phyloP scores from a whole-genome alignment of 108 stramenopile genomes.

The Cyclotella sp. region DNA sequence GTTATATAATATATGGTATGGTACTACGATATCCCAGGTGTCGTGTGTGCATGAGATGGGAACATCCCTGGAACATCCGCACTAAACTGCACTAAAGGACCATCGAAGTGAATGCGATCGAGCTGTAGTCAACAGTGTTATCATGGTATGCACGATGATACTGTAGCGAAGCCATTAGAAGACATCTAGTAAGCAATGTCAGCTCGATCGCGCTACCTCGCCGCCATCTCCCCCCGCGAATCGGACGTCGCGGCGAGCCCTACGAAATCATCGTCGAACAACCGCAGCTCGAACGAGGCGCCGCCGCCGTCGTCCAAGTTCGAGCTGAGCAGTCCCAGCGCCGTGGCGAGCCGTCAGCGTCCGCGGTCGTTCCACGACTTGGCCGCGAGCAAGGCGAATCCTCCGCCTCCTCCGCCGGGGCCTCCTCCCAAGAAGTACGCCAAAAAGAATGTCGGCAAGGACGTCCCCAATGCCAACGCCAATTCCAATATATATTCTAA shows the following conservation, averaged over 20 bases:
- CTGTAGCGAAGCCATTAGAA: no score
- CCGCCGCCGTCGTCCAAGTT: slow-evolving; percentile 4
- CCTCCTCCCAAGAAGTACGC: slow-evolving; percentile 43
- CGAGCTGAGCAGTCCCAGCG: slow-evolving; percentile 6
- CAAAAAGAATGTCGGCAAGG: not conserved
- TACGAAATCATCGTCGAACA: not conserved
- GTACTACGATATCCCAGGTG: no score
- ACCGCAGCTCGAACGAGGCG: not conserved
- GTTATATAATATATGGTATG: no score
- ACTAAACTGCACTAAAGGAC: no score
- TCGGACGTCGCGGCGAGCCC: not conserved
- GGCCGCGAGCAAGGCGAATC: not conserved
- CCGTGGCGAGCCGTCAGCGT: not conserved
- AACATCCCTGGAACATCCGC: no score
- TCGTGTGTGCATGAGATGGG: no score
- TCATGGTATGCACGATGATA: no score
- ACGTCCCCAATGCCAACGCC: not conserved
- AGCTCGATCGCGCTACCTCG: slow-evolving; percentile 45
- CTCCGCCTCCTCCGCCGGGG: slow-evolving; percentile 46
- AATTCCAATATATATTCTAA: not conserved
- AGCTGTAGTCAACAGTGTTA: no score
- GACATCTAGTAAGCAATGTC: slow-evolving; percentile 22
- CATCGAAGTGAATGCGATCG: no score
- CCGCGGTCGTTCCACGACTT: not conserved
- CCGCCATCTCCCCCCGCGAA: slow-evolving; percentile 42